A percentile compares a stretch with the other conserved stretches of the same genome.
Conservation (phyloP, 2,329 filamentous ascomycete species). For the Biscogniauxia marginata region DNA sequence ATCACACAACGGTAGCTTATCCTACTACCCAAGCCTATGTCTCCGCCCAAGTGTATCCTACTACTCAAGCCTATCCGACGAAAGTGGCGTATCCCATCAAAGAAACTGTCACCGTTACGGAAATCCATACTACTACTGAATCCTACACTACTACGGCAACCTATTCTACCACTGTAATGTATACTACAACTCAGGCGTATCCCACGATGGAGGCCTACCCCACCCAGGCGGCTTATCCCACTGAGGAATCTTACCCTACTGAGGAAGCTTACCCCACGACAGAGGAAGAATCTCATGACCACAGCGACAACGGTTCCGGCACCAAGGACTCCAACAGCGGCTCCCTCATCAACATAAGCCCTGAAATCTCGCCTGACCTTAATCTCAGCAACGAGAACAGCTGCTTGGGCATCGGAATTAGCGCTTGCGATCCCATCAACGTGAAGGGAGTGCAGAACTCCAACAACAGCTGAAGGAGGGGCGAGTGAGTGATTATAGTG, state of each 20-base stretch:
- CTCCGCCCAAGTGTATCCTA: too few species aligned
- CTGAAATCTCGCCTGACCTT: constrained; percentile 12
- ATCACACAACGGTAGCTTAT: neutral
- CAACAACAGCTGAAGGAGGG: constrained; percentile 3
- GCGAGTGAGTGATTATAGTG: neutral
- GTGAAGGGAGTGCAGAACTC: constrained; percentile 16
- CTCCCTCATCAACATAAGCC: constrained; percentile 17
- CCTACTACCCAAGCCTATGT: too few species aligned
- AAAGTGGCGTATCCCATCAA: neutral
- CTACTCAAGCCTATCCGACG: neutral
- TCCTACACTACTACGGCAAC: neutral
- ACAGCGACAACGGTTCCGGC: neutral
- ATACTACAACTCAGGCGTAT: neutral
- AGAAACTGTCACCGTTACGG: neutral
- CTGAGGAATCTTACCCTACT: neutral
- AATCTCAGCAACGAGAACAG: constrained; percentile 19
- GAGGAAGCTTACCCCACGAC: neutral
- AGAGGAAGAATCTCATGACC: neutral
- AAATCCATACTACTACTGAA: neutral
- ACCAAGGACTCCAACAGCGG: neutral
- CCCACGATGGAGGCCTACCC: neutral
- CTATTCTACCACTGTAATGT: neutral
- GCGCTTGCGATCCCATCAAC: constrained; percentile 26
- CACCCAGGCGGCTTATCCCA: neutral
- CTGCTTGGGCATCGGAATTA: constrained; percentile 23